Conservation (phyloP, 805 yeast species). For the Candida railenensis region DNA sequence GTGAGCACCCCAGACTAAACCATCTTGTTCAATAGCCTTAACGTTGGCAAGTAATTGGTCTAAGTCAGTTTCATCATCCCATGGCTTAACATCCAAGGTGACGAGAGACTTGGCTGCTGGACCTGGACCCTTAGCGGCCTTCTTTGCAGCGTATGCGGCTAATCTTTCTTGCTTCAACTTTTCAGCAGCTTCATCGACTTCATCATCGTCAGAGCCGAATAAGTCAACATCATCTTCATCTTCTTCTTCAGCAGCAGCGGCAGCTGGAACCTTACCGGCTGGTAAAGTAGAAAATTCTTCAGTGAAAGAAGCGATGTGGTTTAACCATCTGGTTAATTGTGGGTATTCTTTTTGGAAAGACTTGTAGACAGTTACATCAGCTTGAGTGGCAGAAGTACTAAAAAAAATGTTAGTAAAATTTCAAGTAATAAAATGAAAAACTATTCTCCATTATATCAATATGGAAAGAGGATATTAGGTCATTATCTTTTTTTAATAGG, state of each 20-base stretch:
- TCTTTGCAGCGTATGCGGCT: constrained; percentile 96
- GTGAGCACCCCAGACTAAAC: constrained; percentile 98
- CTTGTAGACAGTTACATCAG: constrained; percentile 91
- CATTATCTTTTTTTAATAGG: neutral
- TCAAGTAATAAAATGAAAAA: constrained; percentile 6
- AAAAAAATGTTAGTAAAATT: constrained; percentile 21
- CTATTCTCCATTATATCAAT: neutral
- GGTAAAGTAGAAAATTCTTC: constrained; percentile 81
- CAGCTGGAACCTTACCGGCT: constrained; percentile 67
- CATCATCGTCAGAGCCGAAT: constrained; percentile 92
- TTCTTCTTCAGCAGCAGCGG: constrained; percentile 62
- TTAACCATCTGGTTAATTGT: constrained; percentile 96
- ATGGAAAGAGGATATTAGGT: neutral
- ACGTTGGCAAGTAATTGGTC: constrained; percentile 85
- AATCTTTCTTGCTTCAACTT: constrained; percentile 95
- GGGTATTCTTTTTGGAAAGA: constrained; percentile 92
- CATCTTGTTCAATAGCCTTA: constrained; percentile 82
- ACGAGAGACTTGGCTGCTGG: constrained; percentile 98
- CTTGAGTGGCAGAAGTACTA: constrained; percentile 89
- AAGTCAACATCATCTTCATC: constrained; percentile 89
- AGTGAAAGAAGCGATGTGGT: constrained; percentile 93
- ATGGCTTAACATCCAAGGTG: constrained; percentile 97
- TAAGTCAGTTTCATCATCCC: constrained; percentile 99
- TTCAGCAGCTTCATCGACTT: constrained; percentile 96
- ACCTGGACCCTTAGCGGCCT: constrained; percentile 96